These are phyloP conservation scores for Verticillium longisporum DNA, from an alignment of 2,329 filamentous ascomycete genomes.

Conservation along the genomic window DNA sequence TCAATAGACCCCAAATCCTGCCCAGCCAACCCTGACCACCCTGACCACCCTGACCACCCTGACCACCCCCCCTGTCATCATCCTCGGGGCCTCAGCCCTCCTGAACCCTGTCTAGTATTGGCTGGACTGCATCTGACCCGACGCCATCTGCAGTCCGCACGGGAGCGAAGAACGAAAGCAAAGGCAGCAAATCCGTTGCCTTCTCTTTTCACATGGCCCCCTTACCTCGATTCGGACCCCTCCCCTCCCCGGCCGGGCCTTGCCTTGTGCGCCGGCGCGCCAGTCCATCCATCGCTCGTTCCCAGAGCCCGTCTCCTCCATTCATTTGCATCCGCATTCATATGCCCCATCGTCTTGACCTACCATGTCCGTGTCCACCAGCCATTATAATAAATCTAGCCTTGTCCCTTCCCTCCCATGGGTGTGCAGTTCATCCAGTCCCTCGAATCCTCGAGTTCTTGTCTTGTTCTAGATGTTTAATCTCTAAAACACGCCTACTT, in stretches of 20 bases:
- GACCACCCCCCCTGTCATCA: neutral
- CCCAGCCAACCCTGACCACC: neutral
- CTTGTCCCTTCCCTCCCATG: neutral
- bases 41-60: neutral
- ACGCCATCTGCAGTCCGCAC: neutral
- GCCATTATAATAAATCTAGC: neutral
- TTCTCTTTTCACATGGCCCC: neutral
- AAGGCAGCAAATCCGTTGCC: neutral
- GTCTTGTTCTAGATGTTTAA: neutral
- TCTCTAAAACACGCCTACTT: neutral
- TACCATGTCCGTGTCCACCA: neutral
- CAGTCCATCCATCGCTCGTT: neutral
- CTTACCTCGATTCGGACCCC: neutral
- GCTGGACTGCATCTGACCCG: neutral
- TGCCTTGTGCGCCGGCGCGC: neutral
- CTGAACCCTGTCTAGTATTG: neutral
- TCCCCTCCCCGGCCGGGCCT: neutral
- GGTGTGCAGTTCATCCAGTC: neutral
- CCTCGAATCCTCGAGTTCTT: neutral
- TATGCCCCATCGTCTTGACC: neutral
- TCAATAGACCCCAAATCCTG: neutral
- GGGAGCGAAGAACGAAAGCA: neutral
- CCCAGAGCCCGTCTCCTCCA: neutral
- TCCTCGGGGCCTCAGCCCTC: neutral
- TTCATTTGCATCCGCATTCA: neutral